Evolutionary conservation across 768 basidiomycete genomes (phyloP), one percentile per base, ranked within the genome.

Genomic region (Suillus subluteus): DNA sequence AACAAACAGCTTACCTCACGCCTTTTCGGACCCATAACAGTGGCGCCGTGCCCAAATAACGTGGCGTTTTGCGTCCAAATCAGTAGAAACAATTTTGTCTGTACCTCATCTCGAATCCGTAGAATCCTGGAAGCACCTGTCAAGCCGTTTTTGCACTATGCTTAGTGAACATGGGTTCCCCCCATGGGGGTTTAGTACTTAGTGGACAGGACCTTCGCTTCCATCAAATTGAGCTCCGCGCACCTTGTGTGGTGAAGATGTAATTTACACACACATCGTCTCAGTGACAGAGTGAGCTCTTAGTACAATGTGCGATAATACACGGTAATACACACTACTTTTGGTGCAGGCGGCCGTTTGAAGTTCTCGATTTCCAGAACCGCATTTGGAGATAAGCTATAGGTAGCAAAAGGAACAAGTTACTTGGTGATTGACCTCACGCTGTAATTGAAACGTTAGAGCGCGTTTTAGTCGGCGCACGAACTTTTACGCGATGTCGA

Each of bases 1-100:
- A 26, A 58, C 54, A 41, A 58, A 58, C 54, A 59, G 16, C 8
- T 59, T 59, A 59, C 40, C 13, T 59, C 58, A 59, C 16, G 18
- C 58, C 40, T 59, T 9, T 38, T 59, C 58, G 58, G 58, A 8
- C 58, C 58, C 58, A 59, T 41, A 38, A 23, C 40, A 26, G 38
- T 41, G 58, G 58, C 40, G 40, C 58, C 58, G 23, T n/a, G 58
- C 37, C 58, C 37, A 16, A 16, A n/a, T 21, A 58, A 40, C n/a
- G n/a, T 38, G 23, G 38, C 38, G 23, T 18, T 40, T 26, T 58
- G n/a, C 23, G 16, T 30, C 9, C 26, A 12, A 23, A 23, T 38
- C 15, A n/a, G n/a, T 6, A 35, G 35, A 38, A 58, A 38, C 40
- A 12, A 30, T 18, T 32, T 26, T 18, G 9, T 55, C 4, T n/a